Evolutionary conservation across 202 grass and related monocot genomes (phyloP).

Genomic region (Sporobolus alterniflorus): DNA sequence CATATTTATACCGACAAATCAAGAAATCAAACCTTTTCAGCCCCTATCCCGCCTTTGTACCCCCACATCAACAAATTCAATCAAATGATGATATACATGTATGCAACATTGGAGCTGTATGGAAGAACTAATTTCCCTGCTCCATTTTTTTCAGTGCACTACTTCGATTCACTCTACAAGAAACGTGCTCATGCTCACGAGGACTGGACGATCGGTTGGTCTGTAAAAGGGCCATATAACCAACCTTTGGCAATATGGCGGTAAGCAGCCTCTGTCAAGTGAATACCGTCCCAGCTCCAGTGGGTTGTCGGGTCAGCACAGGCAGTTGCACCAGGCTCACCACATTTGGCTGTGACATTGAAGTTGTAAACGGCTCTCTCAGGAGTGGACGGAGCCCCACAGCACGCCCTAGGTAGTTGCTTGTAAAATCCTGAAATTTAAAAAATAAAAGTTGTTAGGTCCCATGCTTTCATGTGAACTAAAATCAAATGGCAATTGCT

Average conservation of each 20-base stretch:
- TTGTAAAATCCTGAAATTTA: constrained; percentile 83
- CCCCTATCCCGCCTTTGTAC: constrained; percentile 57
- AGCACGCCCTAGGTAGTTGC: constrained; percentile 74
- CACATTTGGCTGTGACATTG: constrained; percentile 84
- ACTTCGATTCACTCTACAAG: constrained; percentile 50
- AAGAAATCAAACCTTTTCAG: constrained; percentile 52
- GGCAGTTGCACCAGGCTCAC: constrained; percentile 64
- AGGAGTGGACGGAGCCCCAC: constrained; percentile 72
- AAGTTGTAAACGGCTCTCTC: constrained; percentile 82
- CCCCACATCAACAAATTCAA: constrained; percentile 52
- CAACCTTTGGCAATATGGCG: constrained; percentile 88
- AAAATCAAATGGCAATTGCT: constrained; percentile 12
- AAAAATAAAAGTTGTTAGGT: constrained; percentile 38
- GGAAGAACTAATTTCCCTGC: constrained; percentile 57
- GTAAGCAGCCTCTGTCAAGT: constrained; percentile 90
- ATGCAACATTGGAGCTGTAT: constrained; percentile 48
- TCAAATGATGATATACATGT: constrained; percentile 61
- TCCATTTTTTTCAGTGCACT: constrained; percentile 47
- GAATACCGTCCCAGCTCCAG: constrained; percentile 96
- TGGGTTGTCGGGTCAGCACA: constrained; percentile 74
- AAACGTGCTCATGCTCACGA: constrained; percentile 36
- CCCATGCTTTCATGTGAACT: background rate
- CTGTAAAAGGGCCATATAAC: constrained; percentile 73
- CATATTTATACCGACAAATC: constrained; percentile 48
- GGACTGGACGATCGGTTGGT: constrained; percentile 68